Evolutionary conservation across 176 grass and related monocot genomes (phyloP), one percentile per base, ranked within the genome.

Genomic region (Thalia dealbata): DNA sequence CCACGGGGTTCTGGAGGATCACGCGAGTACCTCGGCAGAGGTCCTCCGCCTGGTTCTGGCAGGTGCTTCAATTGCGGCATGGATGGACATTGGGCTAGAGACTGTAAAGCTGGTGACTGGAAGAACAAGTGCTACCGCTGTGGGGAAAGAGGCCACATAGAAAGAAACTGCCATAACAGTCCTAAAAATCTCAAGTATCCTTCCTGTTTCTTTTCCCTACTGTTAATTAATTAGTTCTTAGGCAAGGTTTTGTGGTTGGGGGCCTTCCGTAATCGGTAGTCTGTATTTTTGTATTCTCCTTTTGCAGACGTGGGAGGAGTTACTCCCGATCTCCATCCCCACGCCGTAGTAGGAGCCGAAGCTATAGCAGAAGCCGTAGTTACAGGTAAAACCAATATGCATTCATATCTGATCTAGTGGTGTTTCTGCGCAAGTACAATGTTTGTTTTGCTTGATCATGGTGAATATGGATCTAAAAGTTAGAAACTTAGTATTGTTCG

Each of bases 41-140:
- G 95, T 0, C 95, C 95, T 71, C 85, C 90, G 24, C 95, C 95
- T 66, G 95, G 95, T 72, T 90, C 95, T 22, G 95, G 95, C 0
- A 81, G 95, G 18, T 99, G 95, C 67, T 99, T 99, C 51, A 99
- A 99, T 55, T 99, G 95, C 73, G 95, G 95, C 41, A 86, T 99
- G 70, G 95, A 99, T 79, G 95, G 95, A 18, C 95, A 99, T 72
- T 99, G 95, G 95, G 95, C 95, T 48, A 84, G 95, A 23, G 95
- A 99, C 56, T 99, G 95, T 81, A 88, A 91, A 42, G 85, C 95
- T 77, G 95, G 95, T 81, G 95, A 99, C 68, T 99, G 95, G 95
- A 99, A 99, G 72, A 99, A 99, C 78, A 99, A 88, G 81, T 99
- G 95, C 58, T 99, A 99, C 73, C 95, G 95, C 1, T 99, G 95